Evolutionary conservation across 768 basidiomycete genomes (phyloP).

Genomic region (Leccinellum rugosiceps): DNA sequence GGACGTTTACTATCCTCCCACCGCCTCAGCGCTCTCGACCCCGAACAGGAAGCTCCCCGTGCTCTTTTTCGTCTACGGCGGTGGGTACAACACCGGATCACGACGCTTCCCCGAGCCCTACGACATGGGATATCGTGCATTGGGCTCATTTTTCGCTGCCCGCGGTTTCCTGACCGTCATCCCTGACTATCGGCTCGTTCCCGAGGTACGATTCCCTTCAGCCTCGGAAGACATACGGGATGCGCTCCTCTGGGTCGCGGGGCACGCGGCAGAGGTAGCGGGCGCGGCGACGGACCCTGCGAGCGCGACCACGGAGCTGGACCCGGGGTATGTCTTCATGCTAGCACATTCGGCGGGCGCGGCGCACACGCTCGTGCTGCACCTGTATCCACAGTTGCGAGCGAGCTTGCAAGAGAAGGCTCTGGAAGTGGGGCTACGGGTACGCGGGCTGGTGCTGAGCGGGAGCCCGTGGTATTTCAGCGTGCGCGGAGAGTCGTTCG

Average conservation of each 20-base stretch:
- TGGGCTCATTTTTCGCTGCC: slow-evolving; percentile 61
- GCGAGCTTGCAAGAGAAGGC: slow-evolving; percentile 29
- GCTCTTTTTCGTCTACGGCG: slow-evolving; percentile 66
- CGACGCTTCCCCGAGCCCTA: slow-evolving; percentile 45
- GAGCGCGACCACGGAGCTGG: slow-evolving; percentile 26
- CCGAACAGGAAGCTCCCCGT: slow-evolving; percentile 39
- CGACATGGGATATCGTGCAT: slow-evolving; percentile 50
- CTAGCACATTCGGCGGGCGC: slow-evolving; percentile 66
- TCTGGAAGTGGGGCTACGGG: slow-evolving; percentile 16
- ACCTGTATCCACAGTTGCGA: slow-evolving; percentile 33
- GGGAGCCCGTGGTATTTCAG: slow-evolving; percentile 45
- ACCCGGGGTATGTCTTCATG: slow-evolving; percentile 41
- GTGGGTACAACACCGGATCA: slow-evolving; percentile 54
- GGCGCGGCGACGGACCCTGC: slow-evolving; percentile 3
- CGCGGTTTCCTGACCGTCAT: slow-evolving; percentile 61
- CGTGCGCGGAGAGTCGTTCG: slow-evolving; percentile 24
- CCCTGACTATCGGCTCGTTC: slow-evolving; percentile 66
- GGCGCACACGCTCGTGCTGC: slow-evolving; percentile 43
- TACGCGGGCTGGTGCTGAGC: slow-evolving; percentile 46
- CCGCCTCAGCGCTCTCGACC: slow-evolving; percentile 22
- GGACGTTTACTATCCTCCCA: slow-evolving; percentile 61
- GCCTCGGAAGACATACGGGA: slow-evolving; percentile 51
- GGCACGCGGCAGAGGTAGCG: slow-evolving; percentile 29
- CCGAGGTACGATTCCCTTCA: slow-evolving; percentile 51
- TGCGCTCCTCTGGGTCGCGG: slow-evolving; percentile 52